These are phyloP conservation scores for Theobroma cacao DNA, from an alignment of 345 rosid genomes.

Conservation along the genomic window DNA sequence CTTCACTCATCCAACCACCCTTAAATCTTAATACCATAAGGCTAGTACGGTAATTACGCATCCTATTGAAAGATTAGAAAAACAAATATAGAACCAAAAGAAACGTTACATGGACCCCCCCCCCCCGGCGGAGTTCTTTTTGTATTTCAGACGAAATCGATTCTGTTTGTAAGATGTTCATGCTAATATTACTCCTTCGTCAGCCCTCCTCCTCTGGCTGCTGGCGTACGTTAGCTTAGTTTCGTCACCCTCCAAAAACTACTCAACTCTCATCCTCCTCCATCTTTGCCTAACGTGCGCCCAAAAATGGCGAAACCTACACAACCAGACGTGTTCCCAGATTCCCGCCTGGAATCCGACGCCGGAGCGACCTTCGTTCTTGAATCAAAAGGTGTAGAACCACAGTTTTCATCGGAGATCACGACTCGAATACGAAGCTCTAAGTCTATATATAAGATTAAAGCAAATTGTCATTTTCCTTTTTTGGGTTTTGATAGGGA, in stretches of 20 bases:
- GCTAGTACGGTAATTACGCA: neutral
- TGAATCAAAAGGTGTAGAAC: conserved; percentile 65
- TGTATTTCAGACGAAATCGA: no score
- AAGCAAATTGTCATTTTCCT: neutral
- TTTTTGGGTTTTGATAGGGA: conserved; percentile 35
- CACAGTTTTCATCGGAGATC: no score
- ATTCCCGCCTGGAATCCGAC: conserved; percentile 38
- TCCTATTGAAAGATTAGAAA: neutral
- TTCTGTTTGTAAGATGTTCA: no score
- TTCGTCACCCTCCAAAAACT: neutral
- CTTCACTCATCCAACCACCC: no score
- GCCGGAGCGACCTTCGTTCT: conserved; percentile 96
- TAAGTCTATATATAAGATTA: no score
- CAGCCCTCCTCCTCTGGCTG: neutral
- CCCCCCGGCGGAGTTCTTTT: no score
- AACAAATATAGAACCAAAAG: no score
- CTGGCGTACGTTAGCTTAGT: neutral
- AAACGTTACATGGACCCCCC: no score
- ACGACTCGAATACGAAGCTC: no score
- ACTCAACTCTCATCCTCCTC: neutral
- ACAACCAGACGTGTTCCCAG: conserved; percentile 29
- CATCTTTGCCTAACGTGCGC: neutral
- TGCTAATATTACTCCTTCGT: neutral
- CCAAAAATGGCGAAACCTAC: conserved; percentile 52
- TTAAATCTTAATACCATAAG: no score